phyloP scores from a whole-genome alignment of 1,284 basidiomycete species.

The Cryptococcus jaspeensis region DNA sequence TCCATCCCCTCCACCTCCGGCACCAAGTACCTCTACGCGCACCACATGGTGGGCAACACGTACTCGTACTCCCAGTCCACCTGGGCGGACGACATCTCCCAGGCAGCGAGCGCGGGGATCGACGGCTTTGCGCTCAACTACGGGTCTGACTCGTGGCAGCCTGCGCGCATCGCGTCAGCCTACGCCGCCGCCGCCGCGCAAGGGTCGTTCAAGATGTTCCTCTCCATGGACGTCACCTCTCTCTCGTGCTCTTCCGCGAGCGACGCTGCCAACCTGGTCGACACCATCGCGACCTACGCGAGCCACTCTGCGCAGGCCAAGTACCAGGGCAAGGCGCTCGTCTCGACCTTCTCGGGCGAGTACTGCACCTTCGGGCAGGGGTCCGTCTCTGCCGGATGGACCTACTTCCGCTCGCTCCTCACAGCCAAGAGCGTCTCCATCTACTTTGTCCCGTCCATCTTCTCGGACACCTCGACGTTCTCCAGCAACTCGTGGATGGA shows the following conservation, averaged over 20 bases:
- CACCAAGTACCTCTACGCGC: slow-evolving; percentile 42
- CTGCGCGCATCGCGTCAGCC: slow-evolving; percentile 63
- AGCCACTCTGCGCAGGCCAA: slow-evolving; percentile 65
- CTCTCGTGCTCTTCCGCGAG: slow-evolving; percentile 58
- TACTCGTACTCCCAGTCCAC: slow-evolving; percentile 42
- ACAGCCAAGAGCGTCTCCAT: slow-evolving; percentile 19
- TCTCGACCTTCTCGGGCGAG: slow-evolving; percentile 75
- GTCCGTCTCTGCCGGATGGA: slow-evolving; percentile 33
- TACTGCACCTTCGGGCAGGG: slow-evolving; percentile 66
- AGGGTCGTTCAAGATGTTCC: slow-evolving; percentile 67
- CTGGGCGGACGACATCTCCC: slow-evolving; percentile 48
- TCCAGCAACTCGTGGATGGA: slow-evolving; percentile 40
- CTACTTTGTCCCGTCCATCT: slow-evolving; percentile 50
- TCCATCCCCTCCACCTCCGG: slow-evolving; percentile 20
- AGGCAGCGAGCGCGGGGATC: slow-evolving; percentile 49
- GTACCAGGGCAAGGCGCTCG: slow-evolving; percentile 58
- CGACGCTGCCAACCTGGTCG: slow-evolving; percentile 60
- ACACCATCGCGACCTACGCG: slow-evolving; percentile 61
- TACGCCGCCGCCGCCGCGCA: slow-evolving; percentile 54
- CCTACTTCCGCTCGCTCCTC: slow-evolving; percentile 25
- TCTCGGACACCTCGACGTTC: slow-evolving; percentile 38
- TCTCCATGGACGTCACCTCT: slow-evolving; percentile 54
- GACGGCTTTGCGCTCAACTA: slow-evolving; percentile 68
- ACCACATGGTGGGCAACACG: slow-evolving; percentile 50
- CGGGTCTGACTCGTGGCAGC: slow-evolving; percentile 66